Evolutionary conservation across 371 early-diverging fungal species (phyloP), one percentile per base, ranked within the genome.

Genomic region (Caulochytrium protostelioides): DNA sequence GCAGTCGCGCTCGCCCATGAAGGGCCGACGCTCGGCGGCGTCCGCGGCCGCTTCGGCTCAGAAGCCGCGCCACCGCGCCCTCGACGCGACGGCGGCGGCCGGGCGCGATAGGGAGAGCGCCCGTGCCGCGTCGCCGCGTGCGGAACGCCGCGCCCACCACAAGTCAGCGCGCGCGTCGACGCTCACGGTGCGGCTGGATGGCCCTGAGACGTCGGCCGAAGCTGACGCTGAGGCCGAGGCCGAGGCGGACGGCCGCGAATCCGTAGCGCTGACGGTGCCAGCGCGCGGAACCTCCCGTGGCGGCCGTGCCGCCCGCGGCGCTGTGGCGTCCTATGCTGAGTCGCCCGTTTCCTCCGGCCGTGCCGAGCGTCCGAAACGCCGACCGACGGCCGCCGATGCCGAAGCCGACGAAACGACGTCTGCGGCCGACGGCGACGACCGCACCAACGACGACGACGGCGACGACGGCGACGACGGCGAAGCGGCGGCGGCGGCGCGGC

Each of bases 311-410:
- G n/a, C n/a, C n/a, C n/a, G n/a, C n/a, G n/a, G n/a, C n/a, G n/a
- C n/a, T n/a, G n/a, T n/a, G 12, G 71, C 66, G 39, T 66, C 64
- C 35, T 56, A 67, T 18, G 58, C 59, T 44, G 55, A 59, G 4
- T 28, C 28, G 28, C 14, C 28, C 14, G 5, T 14, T 14, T 28
- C 28, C 28, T 28, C 9, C n/a, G n/a, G n/a, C n/a, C n/a, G n/a
- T n/a, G n/a, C n/a, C n/a, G n/a, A n/a, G n/a, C n/a, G 28, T 28
- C 28, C 13, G 5, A 5, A n/a, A n/a, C 28, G 9, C 14, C 28
- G 28, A 9, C 28, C n/a, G 28, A 28, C 28, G 14, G 28, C 28
- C 2, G 34, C 3, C 5, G 38, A 37, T 1, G 6, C 46, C 17
- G 32, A 22, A 2, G 22, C 27, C 0, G 15, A 38, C 24, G 47